Evolutionary conservation across 495 filamentous ascomycete species (phyloP).

Genomic region (Penicillium waksmanii): DNA sequence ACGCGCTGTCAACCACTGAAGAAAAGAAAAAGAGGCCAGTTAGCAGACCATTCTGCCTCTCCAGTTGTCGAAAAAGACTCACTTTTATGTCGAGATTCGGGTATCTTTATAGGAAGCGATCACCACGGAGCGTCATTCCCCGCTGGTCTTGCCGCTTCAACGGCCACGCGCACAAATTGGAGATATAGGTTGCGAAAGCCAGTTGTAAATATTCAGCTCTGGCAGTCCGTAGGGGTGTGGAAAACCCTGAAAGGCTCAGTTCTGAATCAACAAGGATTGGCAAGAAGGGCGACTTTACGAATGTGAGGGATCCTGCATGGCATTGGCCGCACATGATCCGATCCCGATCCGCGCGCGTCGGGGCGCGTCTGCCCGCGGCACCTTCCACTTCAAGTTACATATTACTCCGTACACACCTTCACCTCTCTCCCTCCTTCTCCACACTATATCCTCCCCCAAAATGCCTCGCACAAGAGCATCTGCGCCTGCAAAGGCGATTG

Average conservation of each 20-base stretch:
- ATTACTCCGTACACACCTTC: no score
- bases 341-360: conserved; percentile 34
- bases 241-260: neutral
- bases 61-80: neutral
- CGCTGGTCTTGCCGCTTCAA: conserved; percentile 23
- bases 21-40: neutral
- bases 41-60: conserved; percentile 4
- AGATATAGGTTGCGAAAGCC: neutral
- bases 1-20: conserved; percentile 60
- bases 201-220: no score
- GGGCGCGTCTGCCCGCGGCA: conserved; percentile 33
- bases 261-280: conserved; percentile 7
- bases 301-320: conserved; percentile 31
- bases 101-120: conserved; percentile 5
- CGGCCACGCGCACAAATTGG: conserved; percentile 13
- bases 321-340: conserved; percentile 30
- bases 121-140: conserved; percentile 26
- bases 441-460: conserved; percentile 3
- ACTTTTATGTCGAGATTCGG: conserved; percentile 5
- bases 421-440: no score
- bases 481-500: conserved; percentile 27
- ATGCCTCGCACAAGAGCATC: conserved; percentile 40
- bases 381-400: no score
- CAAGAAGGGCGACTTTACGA: conserved; percentile 18
- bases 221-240: neutral